These are phyloP conservation scores for Immersiporthe knoxdaviesiana DNA, from an alignment of 2,329 filamentous ascomycete genomes.

Conservation along the genomic window DNA sequence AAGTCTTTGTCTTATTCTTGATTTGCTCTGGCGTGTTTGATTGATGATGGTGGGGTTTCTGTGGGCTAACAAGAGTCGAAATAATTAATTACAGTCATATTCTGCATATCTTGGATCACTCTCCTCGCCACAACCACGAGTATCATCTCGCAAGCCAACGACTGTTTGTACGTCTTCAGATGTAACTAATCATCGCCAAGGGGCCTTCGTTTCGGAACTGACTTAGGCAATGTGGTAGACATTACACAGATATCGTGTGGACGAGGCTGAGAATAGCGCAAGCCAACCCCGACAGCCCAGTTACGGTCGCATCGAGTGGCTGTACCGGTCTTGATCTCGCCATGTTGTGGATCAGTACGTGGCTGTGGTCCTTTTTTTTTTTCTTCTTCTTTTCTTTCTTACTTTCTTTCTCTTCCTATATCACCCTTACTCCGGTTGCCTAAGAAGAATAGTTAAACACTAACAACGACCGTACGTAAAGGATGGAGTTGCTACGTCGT, in stretches of 20 bases:
- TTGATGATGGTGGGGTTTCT: too few relatives aligned
- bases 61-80: background rate
- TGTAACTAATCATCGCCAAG: background rate
- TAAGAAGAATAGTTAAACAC: background rate
- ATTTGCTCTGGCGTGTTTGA: background rate
- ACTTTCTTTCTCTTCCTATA: too few relatives aligned
- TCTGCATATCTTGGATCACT: conserved; percentile 13
- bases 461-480: background rate
- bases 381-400: background rate
- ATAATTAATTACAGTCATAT: conserved; percentile 21
- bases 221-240: conserved; percentile 13
- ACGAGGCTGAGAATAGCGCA: conserved; percentile 12
- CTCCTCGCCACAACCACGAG: conserved; percentile 23
- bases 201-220: background rate
- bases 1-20: background rate
- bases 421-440: too few relatives aligned
- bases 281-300: conserved; percentile 6
- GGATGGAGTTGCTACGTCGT: conserved; percentile 25
- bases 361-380: too few relatives aligned
- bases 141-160: conserved; percentile 21
- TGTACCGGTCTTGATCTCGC: conserved; percentile 14
- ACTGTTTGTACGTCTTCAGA: conserved; percentile 16
- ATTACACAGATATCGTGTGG: conserved; percentile 28
- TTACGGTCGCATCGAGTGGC: conserved; percentile 9
- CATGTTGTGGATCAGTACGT: conserved; percentile 24